These are phyloP conservation scores for Penicillium brevicompactum DNA, from an alignment of 2,329 filamentous ascomycete species.

Conservation along the genomic window DNA sequence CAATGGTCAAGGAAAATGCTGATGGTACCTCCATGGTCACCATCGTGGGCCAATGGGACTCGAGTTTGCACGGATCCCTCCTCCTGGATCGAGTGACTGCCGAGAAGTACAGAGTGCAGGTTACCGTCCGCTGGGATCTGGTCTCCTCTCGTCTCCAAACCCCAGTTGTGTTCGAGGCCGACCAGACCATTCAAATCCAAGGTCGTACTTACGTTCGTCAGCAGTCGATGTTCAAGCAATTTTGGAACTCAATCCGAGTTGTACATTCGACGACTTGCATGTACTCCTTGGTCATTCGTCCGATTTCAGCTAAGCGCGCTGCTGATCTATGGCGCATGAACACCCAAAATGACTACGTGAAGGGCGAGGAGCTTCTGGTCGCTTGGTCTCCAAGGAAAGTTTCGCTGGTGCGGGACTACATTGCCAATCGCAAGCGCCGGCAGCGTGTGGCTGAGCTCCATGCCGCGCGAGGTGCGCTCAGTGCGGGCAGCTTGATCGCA, in stretches of 20 bases:
- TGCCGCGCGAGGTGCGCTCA: slow-evolving; percentile 53
- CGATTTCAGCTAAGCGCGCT: slow-evolving; percentile 84
- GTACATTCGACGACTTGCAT: slow-evolving; percentile 85
- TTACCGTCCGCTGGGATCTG: slow-evolving; percentile 84
- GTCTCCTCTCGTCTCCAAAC: slow-evolving; percentile 80
- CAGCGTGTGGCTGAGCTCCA: slow-evolving; percentile 78
- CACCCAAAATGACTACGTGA: slow-evolving; percentile 92
- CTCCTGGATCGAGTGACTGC: slow-evolving; percentile 89
- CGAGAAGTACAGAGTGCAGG: slow-evolving; percentile 90
- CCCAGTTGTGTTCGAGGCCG: slow-evolving; percentile 82
- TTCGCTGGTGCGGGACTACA: slow-evolving; percentile 85
- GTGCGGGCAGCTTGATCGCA: slow-evolving; percentile 41
- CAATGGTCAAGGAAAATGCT: slow-evolving; percentile 78
- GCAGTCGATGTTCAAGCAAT: slow-evolving; percentile 79
- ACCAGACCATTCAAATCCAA: slow-evolving; percentile 79
- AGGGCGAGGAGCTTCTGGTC: slow-evolving; percentile 84
- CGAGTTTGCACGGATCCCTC: slow-evolving; percentile 86
- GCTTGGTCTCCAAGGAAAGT: slow-evolving; percentile 89
- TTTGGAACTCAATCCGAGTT: slow-evolving; percentile 83
- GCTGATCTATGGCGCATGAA: slow-evolving; percentile 96
- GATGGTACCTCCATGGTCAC: slow-evolving; percentile 89
- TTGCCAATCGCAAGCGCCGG: slow-evolving; percentile 72
- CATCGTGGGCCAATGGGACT: slow-evolving; percentile 94
- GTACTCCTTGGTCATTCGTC: slow-evolving; percentile 83
- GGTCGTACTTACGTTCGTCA: slow-evolving; percentile 83